These are phyloP conservation scores for Botrytis fragariae DNA, from an alignment of 2,329 filamentous ascomycete species.

Conservation along the genomic window DNA sequence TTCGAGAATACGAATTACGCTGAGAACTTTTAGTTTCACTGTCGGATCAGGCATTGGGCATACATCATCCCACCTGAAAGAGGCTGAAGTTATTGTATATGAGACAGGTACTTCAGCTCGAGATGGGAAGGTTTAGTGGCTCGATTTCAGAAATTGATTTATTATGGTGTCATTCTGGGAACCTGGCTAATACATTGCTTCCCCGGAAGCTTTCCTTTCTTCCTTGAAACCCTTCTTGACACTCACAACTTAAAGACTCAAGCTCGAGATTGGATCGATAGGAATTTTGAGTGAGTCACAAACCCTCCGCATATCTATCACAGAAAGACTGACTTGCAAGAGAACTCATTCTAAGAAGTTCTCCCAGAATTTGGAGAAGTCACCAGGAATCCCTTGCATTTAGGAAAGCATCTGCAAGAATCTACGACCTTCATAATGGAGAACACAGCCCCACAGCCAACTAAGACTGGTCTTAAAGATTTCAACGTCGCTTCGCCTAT, in stretches of 20 bases:
- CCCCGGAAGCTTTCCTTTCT: background rate
- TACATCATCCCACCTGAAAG: too few relatives aligned
- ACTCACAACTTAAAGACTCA: background rate
- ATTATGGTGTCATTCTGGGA: background rate
- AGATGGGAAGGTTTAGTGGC: background rate
- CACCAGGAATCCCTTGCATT: background rate
- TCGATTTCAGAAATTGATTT: background rate
- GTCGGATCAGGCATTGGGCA: too few relatives aligned
- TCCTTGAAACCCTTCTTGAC: background rate
- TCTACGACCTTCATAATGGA: background rate
- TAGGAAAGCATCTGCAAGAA: background rate
- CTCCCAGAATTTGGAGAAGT: background rate
- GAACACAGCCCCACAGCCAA: background rate
- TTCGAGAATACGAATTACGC: background rate
- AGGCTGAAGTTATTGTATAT: background rate
- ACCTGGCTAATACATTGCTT: background rate
- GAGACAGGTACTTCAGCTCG: background rate
- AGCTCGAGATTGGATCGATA: background rate
- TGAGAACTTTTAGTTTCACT: background rate
- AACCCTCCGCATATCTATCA: background rate
- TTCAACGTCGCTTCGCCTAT: background rate
- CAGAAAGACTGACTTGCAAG: background rate
- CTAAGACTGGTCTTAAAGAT: background rate
- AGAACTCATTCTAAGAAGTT: background rate
- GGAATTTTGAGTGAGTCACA: background rate